Conservation (phyloP, 1,284 basidiomycete genomes). For the Thecaphora frezii region DNA sequence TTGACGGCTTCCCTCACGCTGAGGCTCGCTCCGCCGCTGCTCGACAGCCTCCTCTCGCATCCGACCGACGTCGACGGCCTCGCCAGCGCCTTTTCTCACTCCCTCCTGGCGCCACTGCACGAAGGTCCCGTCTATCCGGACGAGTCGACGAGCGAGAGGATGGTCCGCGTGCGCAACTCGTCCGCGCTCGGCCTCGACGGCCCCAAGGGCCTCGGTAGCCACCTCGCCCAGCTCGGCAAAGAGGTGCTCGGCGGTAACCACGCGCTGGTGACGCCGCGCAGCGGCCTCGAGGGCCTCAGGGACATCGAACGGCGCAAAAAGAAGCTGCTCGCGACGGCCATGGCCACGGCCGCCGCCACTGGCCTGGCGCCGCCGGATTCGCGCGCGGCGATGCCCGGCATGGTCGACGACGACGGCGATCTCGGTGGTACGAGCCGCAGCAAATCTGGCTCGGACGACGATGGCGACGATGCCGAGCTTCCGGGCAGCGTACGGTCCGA, state of each 20-base stretch:
- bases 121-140: constrained; percentile 39
- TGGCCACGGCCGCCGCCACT: background rate
- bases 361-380: no score
- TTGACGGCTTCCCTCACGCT: constrained; percentile 26
- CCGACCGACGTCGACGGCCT: background rate
- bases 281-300: constrained; percentile 17
- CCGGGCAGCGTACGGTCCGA: no score
- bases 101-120: constrained; percentile 27
- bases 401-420: background rate
- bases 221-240: constrained; percentile 21
- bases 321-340: constrained; percentile 1
- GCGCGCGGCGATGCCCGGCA: no score
- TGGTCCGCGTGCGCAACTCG: constrained; percentile 16
- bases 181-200: constrained; percentile 29
- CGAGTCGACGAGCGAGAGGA: constrained; percentile 26
- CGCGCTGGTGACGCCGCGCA: constrained; percentile 30
- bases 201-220: constrained; percentile 26
- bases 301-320: constrained; percentile 16
- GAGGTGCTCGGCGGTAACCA: constrained; percentile 25
- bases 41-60: constrained; percentile 10
- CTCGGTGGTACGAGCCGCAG: background rate
- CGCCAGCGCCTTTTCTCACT: constrained; percentile 14
- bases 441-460: background rate
- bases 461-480: background rate
- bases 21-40: constrained; percentile 12